Base-by-base conservation (phyloP, 208 protist species). In the Crithidia sp. region DNA sequence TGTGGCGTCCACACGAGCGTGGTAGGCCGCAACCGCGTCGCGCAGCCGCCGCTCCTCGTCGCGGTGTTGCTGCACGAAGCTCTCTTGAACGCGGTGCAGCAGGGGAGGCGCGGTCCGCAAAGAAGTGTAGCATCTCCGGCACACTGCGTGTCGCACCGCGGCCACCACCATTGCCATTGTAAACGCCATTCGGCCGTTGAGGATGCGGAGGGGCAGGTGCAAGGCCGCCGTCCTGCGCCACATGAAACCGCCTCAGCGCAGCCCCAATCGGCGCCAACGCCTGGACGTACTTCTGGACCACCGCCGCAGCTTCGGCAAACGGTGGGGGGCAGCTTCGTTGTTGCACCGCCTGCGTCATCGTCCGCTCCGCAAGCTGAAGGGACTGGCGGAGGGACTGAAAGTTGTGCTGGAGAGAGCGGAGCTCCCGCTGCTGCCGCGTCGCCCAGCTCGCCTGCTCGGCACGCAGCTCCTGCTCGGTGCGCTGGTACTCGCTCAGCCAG, bases 401-500 rank as follows among this genome's bases (percentile, higher is more conserved):
- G 62, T 79, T 77, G 28, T 71, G 74, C 28, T 76, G 66, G 39
- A 88, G 52, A 8, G 41, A 36, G 6, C 62, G 68, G 7, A 77
- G 54, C 61, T 79, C 64, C 14, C 71, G 80, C 17, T 71, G 58
- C 66, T 75, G 65, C 49, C 54, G 74, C 50, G 56, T 62, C 5
- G 63, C 61, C 19, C 75, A 53, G 36, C 76, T 63, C 4, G 53
- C 37, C 61, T 64, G 71, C 81, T 90, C 83, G 43, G 72, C 53
- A n/a, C 53, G 57, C 58, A 93, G 80, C 61, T 84, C 78, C 53
- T 66, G 47, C 52, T 82, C 56, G 2, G 84, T 71, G 16, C 77
- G 74, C 7, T 45, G 41, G 67, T 83, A 90, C 71, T 88, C 74
- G 5, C 73, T 66, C 43, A 86, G 74, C 71, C 75, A 84, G 69